These are phyloP conservation scores for Fusarium sacchari DNA, from an alignment of 2,329 filamentous ascomycete genomes.

Conservation along the genomic window DNA sequence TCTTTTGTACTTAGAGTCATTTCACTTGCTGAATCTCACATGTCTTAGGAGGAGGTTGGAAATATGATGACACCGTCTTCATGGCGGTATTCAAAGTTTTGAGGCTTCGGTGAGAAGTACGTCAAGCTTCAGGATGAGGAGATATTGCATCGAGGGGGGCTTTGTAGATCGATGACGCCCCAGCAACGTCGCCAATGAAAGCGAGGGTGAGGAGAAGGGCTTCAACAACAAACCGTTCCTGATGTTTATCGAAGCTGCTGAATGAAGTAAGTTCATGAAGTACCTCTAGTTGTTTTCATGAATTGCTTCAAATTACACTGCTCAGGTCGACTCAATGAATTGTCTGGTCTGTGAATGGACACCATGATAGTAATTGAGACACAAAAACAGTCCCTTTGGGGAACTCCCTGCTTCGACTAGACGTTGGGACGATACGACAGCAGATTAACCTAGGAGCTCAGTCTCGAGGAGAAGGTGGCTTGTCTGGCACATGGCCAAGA, in stretches of 20 bases:
- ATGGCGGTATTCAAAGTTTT: conserved; percentile 5
- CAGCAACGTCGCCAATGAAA: not conserved
- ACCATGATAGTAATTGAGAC: not conserved
- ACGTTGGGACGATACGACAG: not conserved
- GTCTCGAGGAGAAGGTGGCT: not conserved
- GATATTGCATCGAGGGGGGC: not conserved
- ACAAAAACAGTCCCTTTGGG: too few species aligned
- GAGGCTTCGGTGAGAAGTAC: not conserved
- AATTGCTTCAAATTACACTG: rapidly evolving
- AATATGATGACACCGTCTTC: not conserved
- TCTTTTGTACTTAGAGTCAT: conserved; percentile 25
- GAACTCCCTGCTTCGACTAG: too few species aligned
- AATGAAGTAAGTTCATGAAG: not conserved
- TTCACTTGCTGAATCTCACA: not conserved
- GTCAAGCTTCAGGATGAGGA: conserved; percentile 5
- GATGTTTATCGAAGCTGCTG: not conserved
- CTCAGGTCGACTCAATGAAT: not conserved
- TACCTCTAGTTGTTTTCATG: rapidly evolving
- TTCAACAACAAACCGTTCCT: not conserved
- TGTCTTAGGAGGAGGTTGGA: conserved; percentile 4
- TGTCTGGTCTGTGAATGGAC: not conserved
- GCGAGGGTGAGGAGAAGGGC: not conserved
- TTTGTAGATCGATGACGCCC: conserved; percentile 16
- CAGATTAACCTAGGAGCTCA: not conserved
- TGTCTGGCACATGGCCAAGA: not conserved